phyloP scores from a whole-genome alignment of 345 rosid species.

The Eucalyptus marginata region DNA sequence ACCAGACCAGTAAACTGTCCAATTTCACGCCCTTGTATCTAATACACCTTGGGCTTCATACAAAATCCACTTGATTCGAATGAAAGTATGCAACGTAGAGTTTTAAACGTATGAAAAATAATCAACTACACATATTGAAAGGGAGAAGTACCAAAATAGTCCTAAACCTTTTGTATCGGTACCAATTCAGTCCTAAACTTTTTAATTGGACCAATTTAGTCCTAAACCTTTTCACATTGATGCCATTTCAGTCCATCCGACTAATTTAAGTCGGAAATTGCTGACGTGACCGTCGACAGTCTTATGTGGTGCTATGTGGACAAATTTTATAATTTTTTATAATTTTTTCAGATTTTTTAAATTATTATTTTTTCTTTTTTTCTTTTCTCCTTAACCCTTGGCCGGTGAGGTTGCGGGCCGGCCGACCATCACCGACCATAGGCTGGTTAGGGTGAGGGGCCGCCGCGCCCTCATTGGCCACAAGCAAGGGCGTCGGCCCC shows the following conservation, averaged over 20 bases:
- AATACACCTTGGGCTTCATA: background rate
- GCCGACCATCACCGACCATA: too few relatives aligned
- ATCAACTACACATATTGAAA: background rate
- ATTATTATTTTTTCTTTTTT: too few relatives aligned
- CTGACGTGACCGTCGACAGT: fast-evolving
- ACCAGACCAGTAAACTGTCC: background rate
- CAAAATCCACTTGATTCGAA: background rate
- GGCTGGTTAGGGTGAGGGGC: too few relatives aligned
- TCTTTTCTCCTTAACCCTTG: fast-evolving
- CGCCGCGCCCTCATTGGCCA: too few relatives aligned
- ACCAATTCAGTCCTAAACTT: too few relatives aligned
- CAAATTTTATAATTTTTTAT: too few relatives aligned
- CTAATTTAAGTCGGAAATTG: too few relatives aligned
- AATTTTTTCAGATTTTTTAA: too few relatives aligned
- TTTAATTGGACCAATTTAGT: too few relatives aligned
- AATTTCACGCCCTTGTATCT: background rate
- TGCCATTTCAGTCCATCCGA: fast-evolving
- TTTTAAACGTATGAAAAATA: background rate
- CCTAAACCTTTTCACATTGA: fast-evolving
- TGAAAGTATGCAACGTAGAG: background rate
- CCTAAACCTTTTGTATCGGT: fast-evolving
- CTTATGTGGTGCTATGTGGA: fast-evolving
- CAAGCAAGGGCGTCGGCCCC: too few relatives aligned
- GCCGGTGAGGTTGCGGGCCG: too few relatives aligned
- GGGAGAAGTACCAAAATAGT: too few relatives aligned